Conservation (phyloP, 1,284 basidiomycete genomes). For the Ustilago xerochloae region DNA sequence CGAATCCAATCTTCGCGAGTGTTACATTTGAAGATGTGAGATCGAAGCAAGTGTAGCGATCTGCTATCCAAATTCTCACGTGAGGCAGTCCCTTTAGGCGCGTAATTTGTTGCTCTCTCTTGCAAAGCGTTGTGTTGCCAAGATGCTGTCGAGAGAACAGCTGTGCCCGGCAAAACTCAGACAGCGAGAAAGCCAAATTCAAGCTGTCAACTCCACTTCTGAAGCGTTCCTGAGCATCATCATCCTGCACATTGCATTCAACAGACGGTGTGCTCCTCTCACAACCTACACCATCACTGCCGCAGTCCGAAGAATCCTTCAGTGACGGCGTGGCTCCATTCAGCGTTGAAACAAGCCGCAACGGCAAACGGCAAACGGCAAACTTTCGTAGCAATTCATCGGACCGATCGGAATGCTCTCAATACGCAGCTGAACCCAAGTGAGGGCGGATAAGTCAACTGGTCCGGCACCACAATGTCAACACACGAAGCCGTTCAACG, state of each 20-base stretch:
- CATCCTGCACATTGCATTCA: conserved; percentile 1
- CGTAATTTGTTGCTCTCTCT: not conserved
- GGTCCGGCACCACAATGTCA: not conserved
- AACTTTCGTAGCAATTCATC: not conserved
- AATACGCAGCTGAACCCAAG: not conserved
- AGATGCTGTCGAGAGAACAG: not conserved
- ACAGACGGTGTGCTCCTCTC: not conserved
- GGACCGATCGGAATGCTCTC: conserved; percentile 7
- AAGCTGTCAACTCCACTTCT: not conserved
- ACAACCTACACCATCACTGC: too few relatives aligned
- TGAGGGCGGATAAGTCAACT: not conserved
- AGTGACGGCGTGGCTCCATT: too few relatives aligned
- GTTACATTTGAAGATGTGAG: conserved; percentile 4
- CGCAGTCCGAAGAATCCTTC: too few relatives aligned
- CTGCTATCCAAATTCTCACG: too few relatives aligned
- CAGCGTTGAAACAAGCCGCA: too few relatives aligned
- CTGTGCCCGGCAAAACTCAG: not conserved
- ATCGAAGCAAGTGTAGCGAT: conserved; percentile 2
- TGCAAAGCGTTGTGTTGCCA: not conserved
- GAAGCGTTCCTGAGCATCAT: not conserved
- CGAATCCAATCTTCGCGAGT: not conserved
- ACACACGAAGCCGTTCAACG: not conserved
- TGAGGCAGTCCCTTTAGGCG: conserved; percentile 16
- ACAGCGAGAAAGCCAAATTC: not conserved
- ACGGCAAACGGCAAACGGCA: not conserved